phyloP scores from a whole-genome alignment of 169 alveolate genomes.

The Cryptosporidium viatorum region DNA sequence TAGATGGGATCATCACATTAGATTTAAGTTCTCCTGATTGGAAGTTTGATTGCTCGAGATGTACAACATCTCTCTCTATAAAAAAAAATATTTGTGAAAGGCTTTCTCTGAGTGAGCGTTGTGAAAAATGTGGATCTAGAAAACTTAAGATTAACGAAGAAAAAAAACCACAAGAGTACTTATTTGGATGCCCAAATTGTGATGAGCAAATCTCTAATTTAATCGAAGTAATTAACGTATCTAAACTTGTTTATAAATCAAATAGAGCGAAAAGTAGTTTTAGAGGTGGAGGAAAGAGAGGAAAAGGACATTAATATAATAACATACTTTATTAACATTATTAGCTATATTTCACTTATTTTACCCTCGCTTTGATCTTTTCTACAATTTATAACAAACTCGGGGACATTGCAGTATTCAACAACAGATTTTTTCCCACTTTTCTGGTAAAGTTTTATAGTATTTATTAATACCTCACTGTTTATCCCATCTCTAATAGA shows the following conservation, averaged over 20 bases:
- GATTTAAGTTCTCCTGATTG: constrained; percentile 61
- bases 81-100: neutral
- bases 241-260: neutral
- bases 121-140: constrained; percentile 59
- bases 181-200: constrained; percentile 57
- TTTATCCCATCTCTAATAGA: constrained; percentile 86
- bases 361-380: neutral
- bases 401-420: constrained; percentile 68
- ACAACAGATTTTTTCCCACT: constrained; percentile 65
- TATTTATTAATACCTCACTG: constrained; percentile 45
- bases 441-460: constrained; percentile 39
- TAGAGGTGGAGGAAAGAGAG: constrained; percentile 22
- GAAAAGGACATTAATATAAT: neutral
- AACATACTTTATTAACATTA: neutral
- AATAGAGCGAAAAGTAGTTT: neutral
- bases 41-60: constrained; percentile 53
- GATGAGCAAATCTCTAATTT: constrained; percentile 10
- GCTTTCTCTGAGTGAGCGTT: neutral
- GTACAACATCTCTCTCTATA: neutral
- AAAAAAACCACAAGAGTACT: neutral
- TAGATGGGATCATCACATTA: constrained; percentile 41
- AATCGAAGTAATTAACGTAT: neutral
- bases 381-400: constrained; percentile 17
- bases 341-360: neutral
- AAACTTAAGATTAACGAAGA: neutral